Conservation (phyloP, 495 filamentous ascomycete species). For the Neurospora sp. region DNA sequence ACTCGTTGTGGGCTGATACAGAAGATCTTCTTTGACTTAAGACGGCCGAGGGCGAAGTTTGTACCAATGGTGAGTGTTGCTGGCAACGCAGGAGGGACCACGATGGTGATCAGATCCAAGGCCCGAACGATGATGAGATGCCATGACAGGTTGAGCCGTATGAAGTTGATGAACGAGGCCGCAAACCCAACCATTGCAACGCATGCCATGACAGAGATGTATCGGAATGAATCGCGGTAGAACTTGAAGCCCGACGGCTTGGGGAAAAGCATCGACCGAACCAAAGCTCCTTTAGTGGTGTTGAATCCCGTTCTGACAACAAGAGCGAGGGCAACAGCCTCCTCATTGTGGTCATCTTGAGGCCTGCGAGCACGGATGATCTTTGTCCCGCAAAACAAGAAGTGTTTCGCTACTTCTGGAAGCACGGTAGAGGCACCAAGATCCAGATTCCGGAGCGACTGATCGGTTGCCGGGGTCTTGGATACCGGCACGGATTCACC, state of each 20-base stretch:
- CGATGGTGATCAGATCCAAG: slow-evolving; percentile 93
- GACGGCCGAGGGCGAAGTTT: slow-evolving; percentile 80
- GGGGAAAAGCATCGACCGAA: slow-evolving; percentile 97
- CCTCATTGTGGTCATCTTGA: slow-evolving; percentile 70
- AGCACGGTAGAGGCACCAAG: slow-evolving; percentile 68
- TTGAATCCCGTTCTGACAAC: slow-evolving; percentile 92
- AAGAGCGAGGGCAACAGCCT: slow-evolving; percentile 85
- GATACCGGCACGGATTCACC: slow-evolving; percentile 96
- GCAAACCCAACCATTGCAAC: slow-evolving; percentile 82
- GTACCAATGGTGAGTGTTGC: slow-evolving; percentile 95
- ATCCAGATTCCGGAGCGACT: slow-evolving; percentile 62
- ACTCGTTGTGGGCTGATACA: slow-evolving; percentile 96
- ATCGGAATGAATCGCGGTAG: slow-evolving; percentile 93
- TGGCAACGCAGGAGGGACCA: slow-evolving; percentile 93
- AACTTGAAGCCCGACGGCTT: slow-evolving; percentile 98
- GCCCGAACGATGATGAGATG: slow-evolving; percentile 85
- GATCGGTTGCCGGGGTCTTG: slow-evolving; percentile 78
- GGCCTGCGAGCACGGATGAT: slow-evolving; percentile 84
- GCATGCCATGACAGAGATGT: slow-evolving; percentile 93
- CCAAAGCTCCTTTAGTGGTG: slow-evolving; percentile 91
- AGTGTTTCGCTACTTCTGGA: slow-evolving; percentile 71
- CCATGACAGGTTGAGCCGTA: slow-evolving; percentile 72
- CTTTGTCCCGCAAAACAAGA: slow-evolving; percentile 91
- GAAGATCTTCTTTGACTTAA: slow-evolving; percentile 83
- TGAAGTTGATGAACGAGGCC: slow-evolving; percentile 86